phyloP scores from a whole-genome alignment of 2,329 filamentous ascomycete species.

The Phyllosticta citrichinensis region DNA sequence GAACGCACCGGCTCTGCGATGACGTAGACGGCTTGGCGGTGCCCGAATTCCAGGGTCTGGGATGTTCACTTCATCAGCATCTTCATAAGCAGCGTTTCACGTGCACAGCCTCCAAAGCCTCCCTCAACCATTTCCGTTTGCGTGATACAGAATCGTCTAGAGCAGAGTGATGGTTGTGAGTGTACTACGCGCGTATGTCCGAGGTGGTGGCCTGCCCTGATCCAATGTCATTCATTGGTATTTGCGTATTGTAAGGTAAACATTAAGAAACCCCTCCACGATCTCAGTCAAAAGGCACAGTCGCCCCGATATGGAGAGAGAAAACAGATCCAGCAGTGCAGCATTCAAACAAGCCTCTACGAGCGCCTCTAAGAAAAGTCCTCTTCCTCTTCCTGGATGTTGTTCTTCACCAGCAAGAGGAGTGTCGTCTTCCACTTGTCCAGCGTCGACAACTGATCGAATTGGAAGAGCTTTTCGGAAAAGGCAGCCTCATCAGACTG shows the following conservation, averaged over 20 bases:
- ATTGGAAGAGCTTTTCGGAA: conserved; percentile 73
- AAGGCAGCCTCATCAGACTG: conserved; percentile 73
- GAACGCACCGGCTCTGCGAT: not conserved
- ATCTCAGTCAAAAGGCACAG: not conserved
- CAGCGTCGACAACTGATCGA: conserved; percentile 82
- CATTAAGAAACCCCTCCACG: not conserved
- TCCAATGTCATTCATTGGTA: not conserved
- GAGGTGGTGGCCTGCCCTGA: not conserved
- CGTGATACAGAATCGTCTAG: not conserved
- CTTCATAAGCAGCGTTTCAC: not conserved
- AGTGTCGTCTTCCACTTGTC: conserved; percentile 96
- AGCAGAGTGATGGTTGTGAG: not conserved
- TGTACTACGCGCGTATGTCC: not conserved
- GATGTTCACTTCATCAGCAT: not conserved
- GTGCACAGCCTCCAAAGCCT: not conserved
- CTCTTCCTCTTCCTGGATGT: conserved; percentile 61
- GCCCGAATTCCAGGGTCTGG: conserved; percentile 2
- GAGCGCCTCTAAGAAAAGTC: conserved; percentile 49
- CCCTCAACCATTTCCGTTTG: not conserved
- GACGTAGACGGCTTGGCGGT: conserved; percentile 8
- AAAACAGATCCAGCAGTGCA: not conserved
- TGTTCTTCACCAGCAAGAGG: conserved; percentile 71
- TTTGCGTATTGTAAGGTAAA: not conserved
- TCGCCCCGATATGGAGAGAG: not conserved
- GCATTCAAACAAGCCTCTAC: not conserved